Evolutionary conservation across 2,329 filamentous ascomycete species (phyloP).

Genomic region (Stemphylium beticola): DNA sequence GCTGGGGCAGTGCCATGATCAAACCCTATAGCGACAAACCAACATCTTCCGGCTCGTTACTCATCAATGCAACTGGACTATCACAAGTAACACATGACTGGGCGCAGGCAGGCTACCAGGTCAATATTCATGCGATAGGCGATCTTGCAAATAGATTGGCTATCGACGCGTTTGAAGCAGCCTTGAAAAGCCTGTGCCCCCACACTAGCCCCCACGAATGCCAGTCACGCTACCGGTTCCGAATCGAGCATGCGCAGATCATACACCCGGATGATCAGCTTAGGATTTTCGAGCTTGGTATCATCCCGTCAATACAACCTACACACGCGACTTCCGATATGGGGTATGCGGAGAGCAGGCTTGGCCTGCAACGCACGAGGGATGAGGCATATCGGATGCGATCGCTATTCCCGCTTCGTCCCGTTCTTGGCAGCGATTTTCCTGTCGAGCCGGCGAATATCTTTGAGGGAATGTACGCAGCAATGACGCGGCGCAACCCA

Average conservation of each 20-base stretch:
- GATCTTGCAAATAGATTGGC: slow-evolving; percentile 71
- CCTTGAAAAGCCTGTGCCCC: slow-evolving; percentile 62
- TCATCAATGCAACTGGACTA: slow-evolving; percentile 68
- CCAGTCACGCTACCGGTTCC: slow-evolving; percentile 64
- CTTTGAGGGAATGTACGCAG: slow-evolving; percentile 73
- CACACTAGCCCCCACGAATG: slow-evolving; percentile 51
- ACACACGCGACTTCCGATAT: slow-evolving; percentile 76
- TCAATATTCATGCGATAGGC: slow-evolving; percentile 76
- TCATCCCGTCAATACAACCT: slow-evolving; percentile 73
- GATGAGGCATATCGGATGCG: slow-evolving; percentile 71
- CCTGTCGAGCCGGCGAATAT: slow-evolving; percentile 73
- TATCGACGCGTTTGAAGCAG: slow-evolving; percentile 66
- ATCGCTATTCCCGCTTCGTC: slow-evolving; percentile 61
- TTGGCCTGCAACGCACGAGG: slow-evolving; percentile 62
- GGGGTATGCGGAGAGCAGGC: slow-evolving; percentile 67
- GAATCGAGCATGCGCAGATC: slow-evolving; percentile 75
- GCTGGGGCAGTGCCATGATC: slow-evolving; percentile 75
- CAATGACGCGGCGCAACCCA: slow-evolving; percentile 66
- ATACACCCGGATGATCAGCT: slow-evolving; percentile 69
- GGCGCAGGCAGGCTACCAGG: slow-evolving; percentile 68
- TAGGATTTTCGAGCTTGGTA: slow-evolving; percentile 63
- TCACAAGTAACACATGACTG: slow-evolving; percentile 62
- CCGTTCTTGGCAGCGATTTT: slow-evolving; percentile 72
- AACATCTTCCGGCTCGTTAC: slow-evolving; percentile 66
- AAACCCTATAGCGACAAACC: slow-evolving; percentile 71